Evolutionary conservation across 805 yeast species (phyloP).

Genomic region (Saturnispora saitoi): DNA sequence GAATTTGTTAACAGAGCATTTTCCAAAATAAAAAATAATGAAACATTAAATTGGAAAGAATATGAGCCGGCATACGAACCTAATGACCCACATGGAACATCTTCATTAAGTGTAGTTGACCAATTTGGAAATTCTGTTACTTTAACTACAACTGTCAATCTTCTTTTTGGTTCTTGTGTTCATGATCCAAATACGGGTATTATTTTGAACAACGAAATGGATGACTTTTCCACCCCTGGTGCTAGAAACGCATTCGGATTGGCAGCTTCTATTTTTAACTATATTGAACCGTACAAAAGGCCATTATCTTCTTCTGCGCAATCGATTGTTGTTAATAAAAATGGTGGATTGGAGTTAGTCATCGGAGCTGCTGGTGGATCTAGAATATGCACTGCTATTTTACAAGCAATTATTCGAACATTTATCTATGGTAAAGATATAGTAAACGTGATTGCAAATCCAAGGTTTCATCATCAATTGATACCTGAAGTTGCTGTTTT

Average conservation of each 20-base stretch:
- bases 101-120: conserved; percentile 81
- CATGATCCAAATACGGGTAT: conserved; percentile 79
- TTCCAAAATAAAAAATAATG: conserved; percentile 41
- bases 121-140: conserved; percentile 66
- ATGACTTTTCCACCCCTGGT: conserved; percentile 76
- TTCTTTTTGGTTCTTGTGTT: conserved; percentile 74
- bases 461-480: conserved; percentile 84
- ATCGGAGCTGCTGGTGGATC: conserved; percentile 96
- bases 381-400: conserved; percentile 70
- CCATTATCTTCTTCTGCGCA: conserved; percentile 85
- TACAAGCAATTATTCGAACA: conserved; percentile 67
- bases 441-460: conserved; percentile 64
- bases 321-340: conserved; percentile 44
- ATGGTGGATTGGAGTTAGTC: conserved; percentile 49
- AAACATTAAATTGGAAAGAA: conserved; percentile 59
- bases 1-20: conserved; percentile 53
- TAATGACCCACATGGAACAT: conserved; percentile 82
- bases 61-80: conserved; percentile 75
- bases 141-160: conserved; percentile 82
- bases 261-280: conserved; percentile 74
- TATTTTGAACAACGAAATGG: conserved; percentile 85
- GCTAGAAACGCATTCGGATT: conserved; percentile 69
- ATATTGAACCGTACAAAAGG: conserved; percentile 63
- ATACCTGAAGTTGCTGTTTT: conserved; percentile 60
- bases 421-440: conserved; percentile 51